Percentiles rank a stretch among this genome's conserved stretches.
phyloP scores from a whole-genome alignment of 2,329 filamentous ascomycete genomes.

The Fusarium torulosum region DNA sequence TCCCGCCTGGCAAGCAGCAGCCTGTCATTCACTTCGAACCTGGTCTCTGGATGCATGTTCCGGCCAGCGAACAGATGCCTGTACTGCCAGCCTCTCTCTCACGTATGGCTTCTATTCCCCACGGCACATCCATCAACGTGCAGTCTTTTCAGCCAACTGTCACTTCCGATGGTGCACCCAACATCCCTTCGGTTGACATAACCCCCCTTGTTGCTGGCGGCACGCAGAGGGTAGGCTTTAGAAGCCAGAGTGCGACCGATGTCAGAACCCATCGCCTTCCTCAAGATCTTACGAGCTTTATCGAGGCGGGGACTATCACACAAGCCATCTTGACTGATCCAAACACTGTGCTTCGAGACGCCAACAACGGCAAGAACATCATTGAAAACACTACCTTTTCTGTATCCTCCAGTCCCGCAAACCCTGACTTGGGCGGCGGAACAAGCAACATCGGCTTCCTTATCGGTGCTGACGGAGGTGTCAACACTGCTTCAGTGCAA shows the following conservation, averaged over 20 bases:
- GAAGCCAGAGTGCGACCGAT: constrained; percentile 19
- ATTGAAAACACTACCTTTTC: constrained; percentile 49
- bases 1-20: constrained; percentile 34
- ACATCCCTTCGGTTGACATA: constrained; percentile 42
- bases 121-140: constrained; percentile 59
- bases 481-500: constrained; percentile 49
- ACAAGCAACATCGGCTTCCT: constrained; percentile 43
- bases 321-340: constrained; percentile 50
- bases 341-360: constrained; percentile 48
- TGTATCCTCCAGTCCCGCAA: constrained; percentile 43
- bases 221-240: background rate
- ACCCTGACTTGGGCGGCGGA: constrained; percentile 48
- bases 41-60: constrained; percentile 57
- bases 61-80: constrained; percentile 44
- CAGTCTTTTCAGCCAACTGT: constrained; percentile 48
- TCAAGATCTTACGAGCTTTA: constrained; percentile 49
- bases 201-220: constrained; percentile 43
- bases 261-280: constrained; percentile 45
- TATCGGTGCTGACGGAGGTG: constrained; percentile 26
- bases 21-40: constrained; percentile 57
- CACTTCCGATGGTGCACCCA: constrained; percentile 36
- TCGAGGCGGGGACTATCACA: constrained; percentile 51
- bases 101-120: constrained; percentile 59
- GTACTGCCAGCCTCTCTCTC: constrained; percentile 44
- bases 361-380: constrained; percentile 50